A percentile compares a stretch with the other conserved stretches of the same genome.
Conservation (phyloP, 176 grass and related monocot species). For the Lolium multiflorum region DNA sequence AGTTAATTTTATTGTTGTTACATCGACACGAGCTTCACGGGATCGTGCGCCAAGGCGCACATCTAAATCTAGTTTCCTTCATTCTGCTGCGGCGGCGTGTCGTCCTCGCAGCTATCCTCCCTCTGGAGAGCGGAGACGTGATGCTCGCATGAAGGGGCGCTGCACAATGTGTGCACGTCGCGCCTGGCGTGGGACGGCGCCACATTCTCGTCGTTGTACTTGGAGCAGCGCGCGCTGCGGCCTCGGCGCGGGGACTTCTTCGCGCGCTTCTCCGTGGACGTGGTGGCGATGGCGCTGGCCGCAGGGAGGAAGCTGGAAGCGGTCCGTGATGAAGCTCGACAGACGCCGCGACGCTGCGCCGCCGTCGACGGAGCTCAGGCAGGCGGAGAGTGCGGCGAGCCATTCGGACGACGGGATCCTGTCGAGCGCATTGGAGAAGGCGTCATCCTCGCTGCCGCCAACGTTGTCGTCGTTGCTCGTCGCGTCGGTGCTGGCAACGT, state of each 20-base stretch:
- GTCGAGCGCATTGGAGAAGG: constrained; percentile 67
- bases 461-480: not conserved
- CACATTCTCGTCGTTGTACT: constrained; percentile 18
- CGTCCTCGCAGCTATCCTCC: constrained; percentile 3
- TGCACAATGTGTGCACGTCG: not conserved
- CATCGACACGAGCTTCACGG: too few species aligned
- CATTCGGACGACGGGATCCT: too few species aligned
- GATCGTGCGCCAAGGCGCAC: too few species aligned
- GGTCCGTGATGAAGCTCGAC: constrained; percentile 88
- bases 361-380: constrained; percentile 61
- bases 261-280: constrained; percentile 47
- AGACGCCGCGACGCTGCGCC: constrained; percentile 52
- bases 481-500: too few species aligned
- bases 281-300: constrained; percentile 77
- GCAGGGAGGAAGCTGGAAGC: constrained; percentile 73
- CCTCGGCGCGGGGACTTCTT: constrained; percentile 34
- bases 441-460: constrained; percentile 29
- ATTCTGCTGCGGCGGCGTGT: not conserved
- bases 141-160: constrained; percentile 8
- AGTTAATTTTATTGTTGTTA: too few species aligned
- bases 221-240: constrained; percentile 10
- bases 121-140: not conserved
- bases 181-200: not conserved
- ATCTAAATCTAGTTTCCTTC: too few species aligned
- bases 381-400: too few species aligned